These are phyloP conservation scores for Tricladium varicosporioides DNA, from an alignment of 2,329 filamentous ascomycete genomes.

Conservation along the genomic window DNA sequence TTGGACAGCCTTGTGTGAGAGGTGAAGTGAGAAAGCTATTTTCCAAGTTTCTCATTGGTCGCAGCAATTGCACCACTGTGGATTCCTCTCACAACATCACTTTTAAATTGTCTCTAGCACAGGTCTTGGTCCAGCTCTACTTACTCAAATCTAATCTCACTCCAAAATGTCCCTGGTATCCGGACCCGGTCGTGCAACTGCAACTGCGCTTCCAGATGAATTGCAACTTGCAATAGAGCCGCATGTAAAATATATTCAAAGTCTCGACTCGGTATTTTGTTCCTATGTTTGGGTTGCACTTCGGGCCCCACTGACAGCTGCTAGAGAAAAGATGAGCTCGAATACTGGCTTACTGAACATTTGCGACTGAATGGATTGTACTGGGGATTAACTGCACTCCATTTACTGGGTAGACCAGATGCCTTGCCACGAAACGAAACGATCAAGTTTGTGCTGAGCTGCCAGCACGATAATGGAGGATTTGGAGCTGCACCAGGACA, in stretches of 20 bases:
- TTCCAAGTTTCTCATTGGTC: conserved; percentile 11
- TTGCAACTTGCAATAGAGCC: conserved; percentile 38
- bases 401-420: conserved; percentile 78
- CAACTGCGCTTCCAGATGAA: conserved; percentile 29
- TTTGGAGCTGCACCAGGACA: conserved; percentile 94
- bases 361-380: conserved; percentile 93
- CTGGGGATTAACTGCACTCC: conserved; percentile 88
- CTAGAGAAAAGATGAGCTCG: conserved; percentile 85
- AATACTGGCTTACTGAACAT: conserved; percentile 98
- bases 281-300: conserved; percentile 30
- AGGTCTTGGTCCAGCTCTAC: neutral
- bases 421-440: conserved; percentile 78
- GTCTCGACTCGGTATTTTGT: conserved; percentile 72
- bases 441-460: conserved; percentile 93
- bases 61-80: neutral
- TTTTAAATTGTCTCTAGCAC: neutral
- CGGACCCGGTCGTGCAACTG: conserved; percentile 30
- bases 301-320: conserved; percentile 33
- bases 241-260: conserved; percentile 91
- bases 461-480: conserved; percentile 82
- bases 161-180: conserved; percentile 33
- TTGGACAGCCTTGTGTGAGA: neutral
- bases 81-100: neutral
- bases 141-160: neutral
- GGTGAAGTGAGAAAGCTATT: conserved; percentile 6